A percentile compares a stretch with the other conserved stretches of the same genome.
Evolutionary conservation across 306 rosid genomes (phyloP).

Genomic region (Ziziphus jujuba): DNA sequence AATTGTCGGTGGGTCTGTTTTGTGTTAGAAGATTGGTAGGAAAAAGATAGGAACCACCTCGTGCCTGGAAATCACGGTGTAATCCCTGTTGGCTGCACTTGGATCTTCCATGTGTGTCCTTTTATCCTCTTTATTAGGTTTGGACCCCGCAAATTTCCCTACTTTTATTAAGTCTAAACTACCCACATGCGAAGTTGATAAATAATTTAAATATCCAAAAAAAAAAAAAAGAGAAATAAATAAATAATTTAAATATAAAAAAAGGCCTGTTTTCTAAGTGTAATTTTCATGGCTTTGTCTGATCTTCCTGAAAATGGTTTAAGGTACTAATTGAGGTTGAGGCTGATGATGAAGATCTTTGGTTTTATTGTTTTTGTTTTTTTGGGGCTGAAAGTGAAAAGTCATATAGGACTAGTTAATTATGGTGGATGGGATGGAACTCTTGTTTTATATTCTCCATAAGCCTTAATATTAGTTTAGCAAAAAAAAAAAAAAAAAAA

Average conservation of each 20-base stretch:
- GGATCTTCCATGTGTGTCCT: conserved; percentile 36
- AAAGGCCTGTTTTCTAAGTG: neutral
- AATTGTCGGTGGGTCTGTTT: conserved; percentile 65
- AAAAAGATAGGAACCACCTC: conserved; percentile 32
- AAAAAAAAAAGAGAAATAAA: too few relatives aligned
- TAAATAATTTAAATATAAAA: neutral
- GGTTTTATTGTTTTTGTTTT: neutral
- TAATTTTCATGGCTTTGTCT: neutral
- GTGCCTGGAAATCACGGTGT: conserved; percentile 28
- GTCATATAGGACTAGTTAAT: neutral
- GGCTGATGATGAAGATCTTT: neutral
- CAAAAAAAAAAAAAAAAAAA: neutral
- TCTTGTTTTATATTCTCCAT: conserved; percentile 10
- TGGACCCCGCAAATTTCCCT: conserved; percentile 18
- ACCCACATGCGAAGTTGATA: neutral
- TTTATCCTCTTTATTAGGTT: neutral
- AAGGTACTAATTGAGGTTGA: neutral
- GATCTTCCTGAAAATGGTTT: neutral
- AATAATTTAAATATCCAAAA: neutral
- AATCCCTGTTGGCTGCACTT: conserved; percentile 23
- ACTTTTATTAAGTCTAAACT: neutral
- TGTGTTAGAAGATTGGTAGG: conserved; percentile 22
- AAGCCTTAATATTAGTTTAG: neutral
- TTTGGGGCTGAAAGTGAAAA: neutral
- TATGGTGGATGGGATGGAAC: neutral